Evolutionary conservation across 169 alveolate species (phyloP), one percentile per base, ranked within the genome.

Genomic region (Besnoitia besnoiti): DNA sequence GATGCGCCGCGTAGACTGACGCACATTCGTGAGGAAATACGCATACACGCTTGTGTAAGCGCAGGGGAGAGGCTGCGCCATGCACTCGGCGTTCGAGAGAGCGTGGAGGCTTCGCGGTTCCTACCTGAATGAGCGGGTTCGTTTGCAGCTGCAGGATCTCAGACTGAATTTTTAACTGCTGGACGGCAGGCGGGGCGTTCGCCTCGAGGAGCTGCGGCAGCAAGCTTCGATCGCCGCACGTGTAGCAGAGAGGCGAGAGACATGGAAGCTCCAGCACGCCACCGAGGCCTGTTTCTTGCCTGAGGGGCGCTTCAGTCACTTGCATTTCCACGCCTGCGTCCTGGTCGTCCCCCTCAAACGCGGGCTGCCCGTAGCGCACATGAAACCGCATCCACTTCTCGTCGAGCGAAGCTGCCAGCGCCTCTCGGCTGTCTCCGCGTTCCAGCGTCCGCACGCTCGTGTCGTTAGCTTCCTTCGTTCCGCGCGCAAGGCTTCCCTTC

Each of bases 141-240:
- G 37, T 77, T 44, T 77, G 87, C 33, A 77, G 50, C 40, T 19
- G 47, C n/a, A 30, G 87, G 27, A 77, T 77, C n/a, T 77, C 61
- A 4, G 35, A 21, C 40, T 77, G 87, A 24, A 77, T 24, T 4
- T 30, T 21, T 19, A 42, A 37, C n/a, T 77, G 87, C 87, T 77
- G 50, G 35, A 77, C 59, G 19, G 87, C 62, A 8, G 87, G 87
- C 8, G 87, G 61, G 33, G 62, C 40, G 14, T 40, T 77, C 39
- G 87, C 50, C 40, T 40, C 50, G 19, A 77, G 87, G 33, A 77
- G 47, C 87, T 40, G 87, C 50, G 87, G 59, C n/a, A 77, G 62
- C 51, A 77, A 4, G 40, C 33, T 30, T 30, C 87, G 35, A 10
- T 21, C 21, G 50, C 87, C 30, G 47, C 87, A 77, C 8, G 35